Base-by-base conservation (phyloP, 495 filamentous ascomycete species). In the Penicillium simplicissimum region DNA sequence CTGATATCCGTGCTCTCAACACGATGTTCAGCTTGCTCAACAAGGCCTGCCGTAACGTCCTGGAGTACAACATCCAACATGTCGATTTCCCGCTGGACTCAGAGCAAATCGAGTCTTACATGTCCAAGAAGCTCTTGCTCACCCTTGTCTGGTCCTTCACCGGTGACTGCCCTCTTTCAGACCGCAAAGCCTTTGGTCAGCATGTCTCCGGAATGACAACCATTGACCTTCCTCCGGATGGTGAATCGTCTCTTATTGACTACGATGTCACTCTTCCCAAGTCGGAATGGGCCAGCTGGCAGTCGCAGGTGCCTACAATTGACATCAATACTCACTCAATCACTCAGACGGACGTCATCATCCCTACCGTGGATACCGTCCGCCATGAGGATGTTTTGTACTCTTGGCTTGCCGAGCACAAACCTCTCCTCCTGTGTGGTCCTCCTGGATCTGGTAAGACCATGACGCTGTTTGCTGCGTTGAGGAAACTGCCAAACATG, bases 381-480 rank as follows among this genome's bases (percentile, higher is more conserved):
- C 91, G 95, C 35, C 95, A 99, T 67, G 95, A 99, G 76, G 96
- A 97, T 78, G 88, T 99, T 31, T 81, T 99, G 23, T 97, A 99
- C 77, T 97, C 96, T 17, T 99, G 95, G 96, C 84, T 99, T 21
- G 95, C 96, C 11, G 95, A 99, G 69, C 95, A 99, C 74, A 99
- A 98, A 76, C 95, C 96, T 21, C 81, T 99, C 21, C 79, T 99
- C 10, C 87, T 99, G 19, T 99, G 95, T 74, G 96, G 95, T 78
- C 95, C 95, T 73, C 95, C 95, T 57, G 95, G 95, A 71, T 98
- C 95, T 40, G 95, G 95, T 78, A 99, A 99, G 80, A 99, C 95
- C 2, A 99, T 99, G 95, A 99, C 95, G 23, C 79, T 99, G 19
- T 99, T 99, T 76, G 96, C 93, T 70, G 96, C 95, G 28, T 84